Evolutionary conservation across 768 basidiomycete species (phyloP).

Genomic region (Galerina marginata): DNA sequence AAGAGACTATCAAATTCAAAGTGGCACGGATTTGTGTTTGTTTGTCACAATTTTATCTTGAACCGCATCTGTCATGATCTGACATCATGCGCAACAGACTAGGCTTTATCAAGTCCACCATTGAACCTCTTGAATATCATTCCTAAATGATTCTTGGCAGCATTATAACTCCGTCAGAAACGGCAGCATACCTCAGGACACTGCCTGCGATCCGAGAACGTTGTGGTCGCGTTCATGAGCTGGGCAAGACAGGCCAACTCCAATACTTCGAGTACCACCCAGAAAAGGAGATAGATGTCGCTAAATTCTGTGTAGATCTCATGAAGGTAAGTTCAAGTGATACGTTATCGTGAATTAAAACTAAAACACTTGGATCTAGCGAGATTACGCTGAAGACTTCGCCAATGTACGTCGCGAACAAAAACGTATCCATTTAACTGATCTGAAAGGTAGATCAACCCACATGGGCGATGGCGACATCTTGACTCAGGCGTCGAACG

Average conservation of each 20-base stretch:
- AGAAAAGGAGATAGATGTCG: slow-evolving; percentile 71
- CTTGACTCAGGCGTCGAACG: slow-evolving; percentile 74
- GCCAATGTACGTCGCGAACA: slow-evolving; percentile 49
- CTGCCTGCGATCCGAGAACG: slow-evolving; percentile 90
- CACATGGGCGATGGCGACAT: slow-evolving; percentile 91
- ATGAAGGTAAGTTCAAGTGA: slow-evolving; percentile 64
- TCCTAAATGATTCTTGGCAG: slow-evolving; percentile 38
- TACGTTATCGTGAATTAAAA: not conserved
- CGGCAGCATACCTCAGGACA: slow-evolving; percentile 77
- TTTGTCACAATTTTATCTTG: not conserved
- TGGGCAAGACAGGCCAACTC: slow-evolving; percentile 76
- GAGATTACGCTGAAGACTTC: slow-evolving; percentile 80
- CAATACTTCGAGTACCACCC: slow-evolving; percentile 89
- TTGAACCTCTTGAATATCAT: no score
- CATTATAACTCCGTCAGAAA: slow-evolving; percentile 37
- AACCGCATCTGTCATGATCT: no score
- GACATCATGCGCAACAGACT: no score
- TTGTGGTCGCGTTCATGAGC: slow-evolving; percentile 76
- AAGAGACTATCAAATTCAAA: no score
- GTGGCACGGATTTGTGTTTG: not conserved
- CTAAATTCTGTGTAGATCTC: slow-evolving; percentile 75
- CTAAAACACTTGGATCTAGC: slow-evolving; percentile 37
- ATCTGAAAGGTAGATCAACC: slow-evolving; percentile 63
- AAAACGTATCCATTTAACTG: not conserved
- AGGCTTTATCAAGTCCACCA: not conserved